A percentile compares a stretch with the other conserved stretches of the same genome.
phyloP scores from a whole-genome alignment of 1,284 basidiomycete genomes.

The Bothia castanella region DNA sequence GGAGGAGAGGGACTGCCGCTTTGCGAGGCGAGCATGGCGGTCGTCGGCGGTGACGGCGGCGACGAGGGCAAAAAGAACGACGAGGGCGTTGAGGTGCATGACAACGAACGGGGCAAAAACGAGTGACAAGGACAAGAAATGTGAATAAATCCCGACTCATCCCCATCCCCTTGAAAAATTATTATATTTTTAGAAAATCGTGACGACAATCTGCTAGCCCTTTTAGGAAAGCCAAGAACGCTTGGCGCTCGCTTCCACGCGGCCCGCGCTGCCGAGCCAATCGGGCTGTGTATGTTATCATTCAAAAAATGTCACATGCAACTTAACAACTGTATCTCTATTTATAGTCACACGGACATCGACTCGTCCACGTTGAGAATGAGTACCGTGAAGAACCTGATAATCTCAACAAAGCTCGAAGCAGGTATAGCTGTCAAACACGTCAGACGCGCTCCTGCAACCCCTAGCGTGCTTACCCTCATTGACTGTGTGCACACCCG shows the following conservation, averaged over 20 bases:
- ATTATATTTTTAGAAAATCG: too few relatives aligned
- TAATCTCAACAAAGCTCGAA: constrained; percentile 41
- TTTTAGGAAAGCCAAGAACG: not conserved
- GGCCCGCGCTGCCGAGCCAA: too few relatives aligned
- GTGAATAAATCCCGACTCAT: not conserved
- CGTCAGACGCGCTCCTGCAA: not conserved
- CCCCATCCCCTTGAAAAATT: too few relatives aligned
- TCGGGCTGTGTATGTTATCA: too few relatives aligned
- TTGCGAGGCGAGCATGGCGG: constrained; percentile 27
- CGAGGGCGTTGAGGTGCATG: constrained; percentile 44
- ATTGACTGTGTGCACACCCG: constrained; percentile 51
- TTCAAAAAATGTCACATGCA: too few relatives aligned
- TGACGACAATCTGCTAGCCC: not conserved
- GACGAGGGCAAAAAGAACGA: constrained; percentile 43
- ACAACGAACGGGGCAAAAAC: constrained; percentile 19
- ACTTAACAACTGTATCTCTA: too few relatives aligned
- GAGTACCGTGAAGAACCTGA: constrained; percentile 45
- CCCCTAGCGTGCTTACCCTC: constrained; percentile 27
- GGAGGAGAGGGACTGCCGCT: constrained; percentile 24
- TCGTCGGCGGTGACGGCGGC: constrained; percentile 35
- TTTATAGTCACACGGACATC: too few relatives aligned
- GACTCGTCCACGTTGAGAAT: constrained; percentile 48
- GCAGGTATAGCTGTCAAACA: constrained; percentile 33
- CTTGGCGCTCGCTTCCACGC: not conserved
- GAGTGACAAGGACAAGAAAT: constrained; percentile 11